Evolutionary conservation across 148 eudicot species (phyloP), one percentile per base, ranked within the genome.

Genomic region (Gaultheria prostrata): DNA sequence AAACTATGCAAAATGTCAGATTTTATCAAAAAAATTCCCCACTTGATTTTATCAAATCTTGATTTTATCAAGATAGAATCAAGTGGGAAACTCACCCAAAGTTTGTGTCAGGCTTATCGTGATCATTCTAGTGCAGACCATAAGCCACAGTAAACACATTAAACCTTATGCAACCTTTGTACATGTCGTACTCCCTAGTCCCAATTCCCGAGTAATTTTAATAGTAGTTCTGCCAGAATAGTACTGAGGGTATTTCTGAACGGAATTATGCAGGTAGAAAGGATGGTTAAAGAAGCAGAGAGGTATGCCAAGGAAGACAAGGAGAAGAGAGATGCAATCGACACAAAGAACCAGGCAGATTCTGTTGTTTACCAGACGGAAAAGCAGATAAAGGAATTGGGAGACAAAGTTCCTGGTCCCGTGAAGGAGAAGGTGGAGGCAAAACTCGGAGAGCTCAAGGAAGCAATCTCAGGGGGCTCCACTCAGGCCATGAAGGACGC

Each of bases 321-420:
- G 85, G 98, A 95, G 88, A 94, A 93, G 92, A 94, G 98, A 80
- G 98, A 95, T 10, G 98, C 98, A 12, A 93, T 95, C 30, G 98
- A 95, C 88, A 94, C 98, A 24, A 95, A 95, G 88, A 95, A 95
- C 89, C 98, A 95, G 85, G 98, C 98, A 0, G 98, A 95, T 82
- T 95, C 98, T 0, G 94, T 95, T 56, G 92, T 95, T 24, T 95
- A 95, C 90, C 98, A 95, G 81, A 95, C 98, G 0, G 98, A 95
- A 84, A 95, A 94, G 89, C 98, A 94, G 82, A 81, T 95, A 81
- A 95, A 91, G 85, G 98, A 95, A 84, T 89, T 95, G 20, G 98
- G 98, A 57, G 98, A 95, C 80, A 95, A 95, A 83, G 98, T 95
- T 32, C 98, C 98, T 0, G 96, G 35, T 45, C 86, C 94, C 0